A percentile compares a stretch with the other conserved stretches of the same genome.
These are phyloP conservation scores for Neurospora tetraspora DNA, from an alignment of 495 filamentous ascomycete genomes.

Conservation along the genomic window DNA sequence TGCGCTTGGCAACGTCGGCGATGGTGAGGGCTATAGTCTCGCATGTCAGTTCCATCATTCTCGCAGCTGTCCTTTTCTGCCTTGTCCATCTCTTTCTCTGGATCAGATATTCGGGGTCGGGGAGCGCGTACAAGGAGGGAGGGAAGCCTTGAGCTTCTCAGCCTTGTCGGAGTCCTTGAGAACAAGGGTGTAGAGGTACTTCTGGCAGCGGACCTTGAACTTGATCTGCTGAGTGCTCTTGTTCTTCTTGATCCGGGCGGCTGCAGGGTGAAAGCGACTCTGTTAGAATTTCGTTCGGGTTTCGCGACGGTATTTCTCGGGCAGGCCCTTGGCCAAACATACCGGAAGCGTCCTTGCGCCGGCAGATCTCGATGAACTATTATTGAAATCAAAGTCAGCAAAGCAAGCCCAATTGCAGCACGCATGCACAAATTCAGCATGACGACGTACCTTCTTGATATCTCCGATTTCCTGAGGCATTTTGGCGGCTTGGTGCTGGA, in stretches of 20 bases:
- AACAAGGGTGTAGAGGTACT: slow-evolving; percentile 91
- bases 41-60: background rate
- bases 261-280: slow-evolving; percentile 35
- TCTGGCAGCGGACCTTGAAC: slow-evolving; percentile 99
- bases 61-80: background rate
- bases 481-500: slow-evolving; percentile 35
- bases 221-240: slow-evolving; percentile 81
- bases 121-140: slow-evolving; percentile 73
- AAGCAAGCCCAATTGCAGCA: background rate
- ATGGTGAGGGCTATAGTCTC: slow-evolving; percentile 33
- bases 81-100: background rate
- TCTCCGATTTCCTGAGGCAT: slow-evolving; percentile 99
- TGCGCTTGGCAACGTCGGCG: slow-evolving; percentile 41
- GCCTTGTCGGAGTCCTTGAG: slow-evolving; percentile 98
- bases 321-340: slow-evolving; percentile 30
- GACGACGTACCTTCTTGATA: slow-evolving; percentile 64
- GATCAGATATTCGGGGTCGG: background rate
- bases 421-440: background rate
- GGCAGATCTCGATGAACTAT: slow-evolving; percentile 99
- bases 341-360: slow-evolving; percentile 97
- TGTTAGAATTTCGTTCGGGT: slow-evolving; percentile 27
- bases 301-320: background rate
- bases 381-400: slow-evolving; percentile 22
- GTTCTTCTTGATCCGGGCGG: slow-evolving; percentile 96
- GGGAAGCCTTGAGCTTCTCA: slow-evolving; percentile 98